Evolutionary conservation across 2,329 filamentous ascomycete species (phyloP), one percentile per base, ranked within the genome.

Genomic region (Fusarium bactridioides): DNA sequence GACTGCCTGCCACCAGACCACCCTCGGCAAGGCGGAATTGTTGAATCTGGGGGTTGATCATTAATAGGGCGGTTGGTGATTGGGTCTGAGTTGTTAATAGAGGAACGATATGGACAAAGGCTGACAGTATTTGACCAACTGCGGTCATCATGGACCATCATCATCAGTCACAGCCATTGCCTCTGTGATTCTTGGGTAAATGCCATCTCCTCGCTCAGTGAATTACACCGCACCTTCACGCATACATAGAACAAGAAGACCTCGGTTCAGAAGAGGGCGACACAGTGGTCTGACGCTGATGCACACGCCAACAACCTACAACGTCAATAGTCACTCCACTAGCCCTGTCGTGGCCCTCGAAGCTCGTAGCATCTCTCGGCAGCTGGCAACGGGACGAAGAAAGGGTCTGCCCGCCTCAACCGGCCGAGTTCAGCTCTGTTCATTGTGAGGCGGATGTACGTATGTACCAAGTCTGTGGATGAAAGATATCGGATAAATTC

Each of bases 271-370:
- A 68, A 55, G 43, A 60, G 53, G 69, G 69, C 70, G 64, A 64
- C 68, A 74, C 45, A 57, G 70, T 77, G 70, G 74, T 67, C 75
- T 74, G 75, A 77, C 74, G 58, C 65, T 67, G 72, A 74, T 77
- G 74, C 67, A 76, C 62, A 65, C 61, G 73, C 70, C 74, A 65
- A 68, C 61, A 64, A 62, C 50, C 65, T 67, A 71, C 73, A 69
- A 58, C 65, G 56, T 31, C 48, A 43, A 56, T 68, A 55, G 51
- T 66, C 68, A 51, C 70, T 76, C 74, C 74, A 77, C 70, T 37
- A 48, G 54, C 61, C 68, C 50, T 67, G 64, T 51, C 64, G 21
- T 73, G 72, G 63, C 67, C 57, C 57, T 70, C 44, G 54, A 68
- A 64, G 65, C 67, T 76, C 67, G 65, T 76, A 63, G 74, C 61